These are phyloP conservation scores for Fusarium coicis DNA, from an alignment of 2,329 filamentous ascomycete genomes.

Conservation along the genomic window DNA sequence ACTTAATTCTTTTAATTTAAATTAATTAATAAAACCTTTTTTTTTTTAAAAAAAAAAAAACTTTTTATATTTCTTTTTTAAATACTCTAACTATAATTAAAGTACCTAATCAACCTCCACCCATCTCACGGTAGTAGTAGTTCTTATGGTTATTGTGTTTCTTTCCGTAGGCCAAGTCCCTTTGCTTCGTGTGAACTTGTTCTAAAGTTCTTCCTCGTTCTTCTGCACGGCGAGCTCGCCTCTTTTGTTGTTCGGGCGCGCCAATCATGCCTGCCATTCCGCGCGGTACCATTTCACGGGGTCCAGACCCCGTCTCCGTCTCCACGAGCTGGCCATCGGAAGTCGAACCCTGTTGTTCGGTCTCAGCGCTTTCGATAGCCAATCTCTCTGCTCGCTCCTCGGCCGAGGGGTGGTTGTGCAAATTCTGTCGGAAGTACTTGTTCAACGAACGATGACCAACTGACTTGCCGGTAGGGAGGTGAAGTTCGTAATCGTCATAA, in stretches of 20 bases:
- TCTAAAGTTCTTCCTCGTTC: conserved; percentile 75
- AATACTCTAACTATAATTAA: too few relatives aligned
- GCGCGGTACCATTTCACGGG: conserved; percentile 70
- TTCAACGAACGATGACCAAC: conserved; percentile 90
- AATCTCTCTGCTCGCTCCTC: conserved; percentile 79
- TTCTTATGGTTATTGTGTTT: conserved; percentile 78
- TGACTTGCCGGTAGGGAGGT: conserved; percentile 88
- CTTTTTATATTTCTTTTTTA: neutral
- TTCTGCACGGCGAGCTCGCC: conserved; percentile 72
- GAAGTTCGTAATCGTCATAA: conserved; percentile 92
- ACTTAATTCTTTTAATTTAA: too few relatives aligned
- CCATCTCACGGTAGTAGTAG: conserved; percentile 64
- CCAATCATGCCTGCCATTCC: conserved; percentile 83
- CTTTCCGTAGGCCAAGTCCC: conserved; percentile 77
- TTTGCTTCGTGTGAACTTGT: conserved; percentile 69
- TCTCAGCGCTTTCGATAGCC: conserved; percentile 62
- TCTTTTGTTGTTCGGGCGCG: conserved; percentile 79
- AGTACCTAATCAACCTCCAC: conserved; percentile 52
- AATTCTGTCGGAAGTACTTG: conserved; percentile 92
- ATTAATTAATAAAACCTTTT: too few relatives aligned
- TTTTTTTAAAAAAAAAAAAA: neutral
- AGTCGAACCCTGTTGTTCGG: conserved; percentile 46
- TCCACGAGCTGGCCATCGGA: conserved; percentile 49
- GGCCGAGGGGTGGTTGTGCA: conserved; percentile 82
- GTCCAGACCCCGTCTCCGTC: conserved; percentile 55